Base-by-base conservation (phyloP, 768 basidiomycete genomes). In the Tulasnella sp. region DNA sequence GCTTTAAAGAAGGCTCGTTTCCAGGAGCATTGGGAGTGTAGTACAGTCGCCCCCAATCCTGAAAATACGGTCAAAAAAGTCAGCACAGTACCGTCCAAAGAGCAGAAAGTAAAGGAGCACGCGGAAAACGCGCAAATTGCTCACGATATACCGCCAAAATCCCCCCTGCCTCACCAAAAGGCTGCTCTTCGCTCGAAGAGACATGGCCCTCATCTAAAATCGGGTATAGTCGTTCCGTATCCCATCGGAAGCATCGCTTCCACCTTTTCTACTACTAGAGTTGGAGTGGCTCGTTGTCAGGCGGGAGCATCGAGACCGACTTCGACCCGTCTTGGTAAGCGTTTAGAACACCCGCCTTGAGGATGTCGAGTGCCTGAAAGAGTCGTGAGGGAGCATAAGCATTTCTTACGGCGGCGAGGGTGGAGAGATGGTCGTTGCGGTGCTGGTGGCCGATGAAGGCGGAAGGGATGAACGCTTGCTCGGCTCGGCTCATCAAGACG, bases 291-390 rank as follows among this genome's bases (percentile, higher is more conserved):
- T 96, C 95, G 83, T 96, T 96, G 85, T 95, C 94, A 6, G 95
- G 94, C 95, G 95, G 96, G 83, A 93, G 96, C 91, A 96, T 92
- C 87, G 95, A 89, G 83, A 94, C 94, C 94, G 93, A 40, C n/a
- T 87, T 83, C 75, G 91, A 85, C 28, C 94, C 93, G 84, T 96
- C 93, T 58, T 83, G 87, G 40, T 93, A 95, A 81, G 96, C 86
- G 83, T 96, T 95, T 83, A 92, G 93, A 11, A 96, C 93, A 82
- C 90, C 95, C 95, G 79, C 94, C 94, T 34, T 90, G 85, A 75
- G 93, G 91, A 81, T 96, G 92, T 14, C 92, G 90, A 31, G 92
- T 90, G 2, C 95, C 95, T 16, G 94, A 94, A n/a, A n/a, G n/a
- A n/a, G n/a, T n/a, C n/a, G n/a, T n/a, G n/a, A n/a, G 4, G 95